Percentiles rank a stretch among this genome's conserved stretches.
Conservation (phyloP, 2,329 filamentous ascomycete genomes). For the Fusarium sp. region DNA sequence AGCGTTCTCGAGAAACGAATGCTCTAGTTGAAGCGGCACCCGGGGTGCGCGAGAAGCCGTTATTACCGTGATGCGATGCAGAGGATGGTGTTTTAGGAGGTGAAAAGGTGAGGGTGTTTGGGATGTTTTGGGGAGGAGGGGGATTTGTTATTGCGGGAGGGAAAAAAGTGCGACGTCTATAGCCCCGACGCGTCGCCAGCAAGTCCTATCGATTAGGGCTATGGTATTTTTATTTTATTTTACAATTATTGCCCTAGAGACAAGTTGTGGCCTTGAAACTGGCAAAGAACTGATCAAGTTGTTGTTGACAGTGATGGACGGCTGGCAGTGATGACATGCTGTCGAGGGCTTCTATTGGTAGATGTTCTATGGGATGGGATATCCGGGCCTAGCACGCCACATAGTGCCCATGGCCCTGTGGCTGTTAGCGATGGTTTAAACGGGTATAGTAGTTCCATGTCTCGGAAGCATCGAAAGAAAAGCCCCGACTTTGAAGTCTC, state of each 20-base stretch:
- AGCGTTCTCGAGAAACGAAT: neutral
- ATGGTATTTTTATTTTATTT: neutral
- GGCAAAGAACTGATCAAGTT: neutral
- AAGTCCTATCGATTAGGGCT: neutral
- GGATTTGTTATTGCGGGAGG: neutral
- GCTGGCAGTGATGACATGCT: neutral
- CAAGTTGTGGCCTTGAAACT: conserved; percentile 10
- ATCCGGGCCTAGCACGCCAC: neutral
- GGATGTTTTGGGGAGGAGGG: neutral
- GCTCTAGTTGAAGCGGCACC: neutral
- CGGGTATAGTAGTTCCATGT: neutral
- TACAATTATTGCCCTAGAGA: neutral
- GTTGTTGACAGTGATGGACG: conserved; percentile 20
- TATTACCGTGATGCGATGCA: conserved; percentile 4
- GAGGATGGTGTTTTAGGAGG: neutral
- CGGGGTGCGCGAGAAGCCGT: conserved; percentile 4
- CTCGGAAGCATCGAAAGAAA: neutral
- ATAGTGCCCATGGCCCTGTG: neutral
- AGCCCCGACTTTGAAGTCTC: neutral
- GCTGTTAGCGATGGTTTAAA: neutral
- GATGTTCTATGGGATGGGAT: neutral
- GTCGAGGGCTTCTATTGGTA: neutral
- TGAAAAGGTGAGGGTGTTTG: neutral
- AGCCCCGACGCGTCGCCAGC: neutral
- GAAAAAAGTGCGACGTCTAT: neutral